Evolutionary conservation across 2,329 filamentous ascomycete genomes (phyloP), one percentile per base, ranked within the genome.

Genomic region (Harringtonia aguacate): DNA sequence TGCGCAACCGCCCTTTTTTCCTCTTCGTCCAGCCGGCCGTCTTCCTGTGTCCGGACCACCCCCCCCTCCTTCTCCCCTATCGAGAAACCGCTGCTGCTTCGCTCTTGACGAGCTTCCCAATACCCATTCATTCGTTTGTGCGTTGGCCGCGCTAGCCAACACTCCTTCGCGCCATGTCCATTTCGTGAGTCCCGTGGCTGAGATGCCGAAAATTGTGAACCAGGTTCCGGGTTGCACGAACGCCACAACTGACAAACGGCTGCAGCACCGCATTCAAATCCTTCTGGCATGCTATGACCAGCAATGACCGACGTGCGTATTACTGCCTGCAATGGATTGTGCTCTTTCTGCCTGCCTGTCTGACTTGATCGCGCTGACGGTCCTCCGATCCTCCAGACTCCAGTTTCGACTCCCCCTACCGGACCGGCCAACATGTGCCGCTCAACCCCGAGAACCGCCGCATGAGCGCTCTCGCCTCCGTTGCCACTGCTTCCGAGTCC

Each of bases 221-320:
- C n/a, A n/a, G n/a, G n/a, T n/a, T n/a, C n/a, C n/a, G n/a, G n/a
- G n/a, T n/a, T n/a, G n/a, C n/a, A n/a, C 24, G 24, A 27, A 10
- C 24, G 10, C 7, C 24, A 17, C 18, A 4, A 30, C 14, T 21
- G 14, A 15, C 18, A 21, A n/a, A 22, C 36, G 2, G 8, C 7
- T 36, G 17, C 31, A 74, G 78, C 55, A 75, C 75, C 55, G 79
- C 83, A 65, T 84, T 92, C 66, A 84, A 84, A 66, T 85, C 84
- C 50, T 90, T 98, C 69, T 98, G 92, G 92, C 92, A 97, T 73
- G 79, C 84, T 55, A 92, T 82, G 76, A 82, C 78, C 64, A 82
- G 77, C 55, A 70, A 82, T 68, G 78, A 82, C 61, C 67, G 78
- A 65, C 78, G 78, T 82, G 66, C 59, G 77, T 68, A 41, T 5